phyloP scores from a whole-genome alignment of 768 basidiomycete species.

The Galerina marginata region DNA sequence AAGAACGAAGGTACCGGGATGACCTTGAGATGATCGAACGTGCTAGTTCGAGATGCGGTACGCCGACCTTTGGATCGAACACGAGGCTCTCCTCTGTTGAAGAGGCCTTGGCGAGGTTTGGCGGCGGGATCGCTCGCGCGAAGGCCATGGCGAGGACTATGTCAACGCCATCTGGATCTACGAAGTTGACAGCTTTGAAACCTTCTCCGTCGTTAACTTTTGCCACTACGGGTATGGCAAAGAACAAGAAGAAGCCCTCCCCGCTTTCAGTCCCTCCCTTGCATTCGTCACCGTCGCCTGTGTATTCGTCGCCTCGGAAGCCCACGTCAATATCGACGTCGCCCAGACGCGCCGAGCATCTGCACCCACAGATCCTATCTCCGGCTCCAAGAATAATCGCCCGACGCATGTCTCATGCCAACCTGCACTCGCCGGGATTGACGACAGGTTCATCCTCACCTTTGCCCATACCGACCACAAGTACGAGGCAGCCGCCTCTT shows the following conservation, averaged over 20 bases:
- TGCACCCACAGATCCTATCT: background rate
- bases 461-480: slow-evolving; percentile 12
- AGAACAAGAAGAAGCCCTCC: slow-evolving; percentile 35
- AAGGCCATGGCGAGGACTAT: slow-evolving; percentile 13
- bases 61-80: slow-evolving; percentile 67
- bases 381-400: slow-evolving; percentile 9
- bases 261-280: slow-evolving; percentile 32
- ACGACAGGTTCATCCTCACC: slow-evolving; percentile 14
- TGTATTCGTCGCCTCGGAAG: slow-evolving; percentile 17
- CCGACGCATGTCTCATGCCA: slow-evolving; percentile 24
- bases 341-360: background rate
- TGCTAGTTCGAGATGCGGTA: slow-evolving; percentile 59
- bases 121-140: slow-evolving; percentile 30
- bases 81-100: slow-evolving; percentile 50
- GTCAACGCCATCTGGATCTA: slow-evolving; percentile 2
- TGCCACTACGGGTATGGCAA: background rate
- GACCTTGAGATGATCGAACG: slow-evolving; percentile 46
- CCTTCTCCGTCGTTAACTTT: slow-evolving; percentile 19
- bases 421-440: slow-evolving; percentile 13
- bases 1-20: slow-evolving; percentile 6
- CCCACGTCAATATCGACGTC: slow-evolving; percentile 3
- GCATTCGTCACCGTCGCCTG: slow-evolving; percentile 21
- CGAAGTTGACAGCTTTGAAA: slow-evolving; percentile 20
- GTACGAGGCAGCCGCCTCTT: slow-evolving; percentile 10
- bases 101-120: slow-evolving; percentile 48